Evolutionary conservation across 352 stramenopile genomes (phyloP).

Genomic region (Phytophthora syringae): DNA sequence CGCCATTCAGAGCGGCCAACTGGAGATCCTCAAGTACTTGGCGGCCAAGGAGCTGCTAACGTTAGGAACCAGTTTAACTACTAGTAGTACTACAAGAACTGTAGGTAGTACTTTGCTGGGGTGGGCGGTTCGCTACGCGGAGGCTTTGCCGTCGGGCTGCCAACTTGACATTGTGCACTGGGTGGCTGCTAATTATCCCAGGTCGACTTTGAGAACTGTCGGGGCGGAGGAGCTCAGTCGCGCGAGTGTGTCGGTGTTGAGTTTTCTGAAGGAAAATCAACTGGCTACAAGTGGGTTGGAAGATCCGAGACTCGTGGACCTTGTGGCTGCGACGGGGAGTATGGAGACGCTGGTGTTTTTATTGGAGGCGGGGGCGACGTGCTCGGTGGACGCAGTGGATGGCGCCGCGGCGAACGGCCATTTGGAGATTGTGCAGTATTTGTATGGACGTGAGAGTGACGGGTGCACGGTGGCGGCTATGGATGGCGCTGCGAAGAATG

Average conservation of each 20-base stretch:
- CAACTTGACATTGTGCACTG: slow-evolving; percentile 44
- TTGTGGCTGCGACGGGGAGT: slow-evolving; percentile 34
- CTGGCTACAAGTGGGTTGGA: slow-evolving; percentile 28
- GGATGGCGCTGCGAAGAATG: slow-evolving; percentile 41
- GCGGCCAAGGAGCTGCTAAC: slow-evolving; percentile 13
- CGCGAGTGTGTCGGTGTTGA: slow-evolving; percentile 22
- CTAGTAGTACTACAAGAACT: slow-evolving; percentile 15
- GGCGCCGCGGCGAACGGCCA: slow-evolving; percentile 42
- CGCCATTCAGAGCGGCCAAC: slow-evolving; percentile 38
- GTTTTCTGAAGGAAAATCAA: slow-evolving; percentile 15
- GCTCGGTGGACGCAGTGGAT: slow-evolving; percentile 41
- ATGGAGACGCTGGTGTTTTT: slow-evolving; percentile 29
- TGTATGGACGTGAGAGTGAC: slow-evolving; percentile 22
- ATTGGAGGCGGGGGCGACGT: slow-evolving; percentile 14
- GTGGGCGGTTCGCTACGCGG: slow-evolving; percentile 37
- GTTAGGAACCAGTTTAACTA: no score
- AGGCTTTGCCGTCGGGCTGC: slow-evolving; percentile 1
- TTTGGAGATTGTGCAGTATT: slow-evolving; percentile 44
- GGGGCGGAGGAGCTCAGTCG: slow-evolving; percentile 40
- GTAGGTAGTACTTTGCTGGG: slow-evolving; percentile 29
- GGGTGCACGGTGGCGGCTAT: slow-evolving; percentile 54
- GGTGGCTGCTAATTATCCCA: slow-evolving; percentile 22
- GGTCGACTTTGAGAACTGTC: slow-evolving; percentile 21
- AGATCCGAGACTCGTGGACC: slow-evolving; percentile 32
- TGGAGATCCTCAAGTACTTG: slow-evolving; percentile 40